Conservation (phyloP, 768 basidiomycete species). For the Podaxis sp. region DNA sequence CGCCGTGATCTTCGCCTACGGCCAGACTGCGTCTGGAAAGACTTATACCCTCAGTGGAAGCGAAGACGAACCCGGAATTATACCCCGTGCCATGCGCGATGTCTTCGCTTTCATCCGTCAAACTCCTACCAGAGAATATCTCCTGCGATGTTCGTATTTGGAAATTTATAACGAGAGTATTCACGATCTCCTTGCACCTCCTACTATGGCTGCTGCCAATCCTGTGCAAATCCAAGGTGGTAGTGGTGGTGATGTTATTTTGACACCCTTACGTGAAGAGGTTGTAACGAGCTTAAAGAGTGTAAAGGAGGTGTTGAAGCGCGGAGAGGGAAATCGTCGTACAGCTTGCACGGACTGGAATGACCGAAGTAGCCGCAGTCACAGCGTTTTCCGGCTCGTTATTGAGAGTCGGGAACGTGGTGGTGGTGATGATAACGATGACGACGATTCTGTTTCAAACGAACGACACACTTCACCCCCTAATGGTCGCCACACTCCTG, state of each 20-base stretch:
- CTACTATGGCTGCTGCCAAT: constrained; percentile 48
- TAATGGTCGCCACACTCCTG: constrained; percentile 46
- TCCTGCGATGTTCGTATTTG: constrained; percentile 94
- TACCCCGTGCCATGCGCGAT: constrained; percentile 89
- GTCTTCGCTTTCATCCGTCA: constrained; percentile 82
- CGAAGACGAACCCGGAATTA: constrained; percentile 88
- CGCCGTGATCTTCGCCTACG: constrained; percentile 91
- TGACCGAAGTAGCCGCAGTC: constrained; percentile 89
- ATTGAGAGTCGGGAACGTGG: constrained; percentile 82
- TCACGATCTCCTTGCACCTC: constrained; percentile 81
- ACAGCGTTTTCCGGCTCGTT: constrained; percentile 91
- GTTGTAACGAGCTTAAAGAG: constrained; percentile 90
- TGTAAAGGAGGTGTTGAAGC: constrained; percentile 79
- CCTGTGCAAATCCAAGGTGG: constrained; percentile 77
- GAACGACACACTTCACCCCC: constrained; percentile 40
- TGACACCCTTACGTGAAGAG: constrained; percentile 84
- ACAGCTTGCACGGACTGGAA: constrained; percentile 99
- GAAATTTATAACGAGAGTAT: constrained; percentile 97
- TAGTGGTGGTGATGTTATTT: constrained; percentile 55
- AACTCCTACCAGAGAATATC: constrained; percentile 81
- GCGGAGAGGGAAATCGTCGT: constrained; percentile 84
- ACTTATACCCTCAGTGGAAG: constrained; percentile 66
- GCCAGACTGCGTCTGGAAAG: constrained; percentile 80
- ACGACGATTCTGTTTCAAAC: constrained; percentile 42
- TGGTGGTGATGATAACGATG: constrained; percentile 45